Base-by-base conservation (phyloP, 768 basidiomycete genomes). In the Chalciporus piperatus region DNA sequence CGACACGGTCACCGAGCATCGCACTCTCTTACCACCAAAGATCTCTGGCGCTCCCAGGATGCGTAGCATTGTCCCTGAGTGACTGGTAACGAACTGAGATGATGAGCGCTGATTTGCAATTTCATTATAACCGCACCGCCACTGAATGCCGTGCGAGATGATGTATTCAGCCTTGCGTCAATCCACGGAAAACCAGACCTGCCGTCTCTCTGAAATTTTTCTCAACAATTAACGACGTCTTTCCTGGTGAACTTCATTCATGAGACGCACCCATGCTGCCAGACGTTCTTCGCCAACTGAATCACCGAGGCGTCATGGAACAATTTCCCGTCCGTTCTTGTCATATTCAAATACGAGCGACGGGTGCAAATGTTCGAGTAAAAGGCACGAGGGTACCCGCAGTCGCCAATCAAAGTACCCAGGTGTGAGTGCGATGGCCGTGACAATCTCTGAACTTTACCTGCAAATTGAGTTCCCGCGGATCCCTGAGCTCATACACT, bases 111-210 rank as follows among this genome's bases (percentile, higher is more conserved):
- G 52, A 64, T 56, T 52, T 55, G 60, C 52, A 55, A 56, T 51
- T 62, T 60, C 65, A 62, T 63, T 66, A 57, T 56, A 25, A 13
- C 17, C 43, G 52, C 60, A 68, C 61, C 39, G 68, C 67, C 64
- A 62, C 68, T 41, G 50, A 51, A 59, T 52, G 58, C 58, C 61
- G 57, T 58, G 48, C n/a, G n/a, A 54, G 57, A 57, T 58, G 54
- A 62, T 62, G 59, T 47, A 56, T 48, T 51, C 61, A 54, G 45
- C 62, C 59, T 56, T 55, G 66, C 54, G 57, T 59, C 50, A 54
- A 59, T 57, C 55, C 52, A 65, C 23, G 54, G 53, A 22, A 60
- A 55, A 43, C 48, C 49, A 9, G 39, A n/a, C 35, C 25, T 48
- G 6, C 47, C 50, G 35, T 41, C 38, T 30, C 19, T 48, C 48